Conservation (phyloP, 306 rosid species). For the Hippophae tibetana region DNA sequence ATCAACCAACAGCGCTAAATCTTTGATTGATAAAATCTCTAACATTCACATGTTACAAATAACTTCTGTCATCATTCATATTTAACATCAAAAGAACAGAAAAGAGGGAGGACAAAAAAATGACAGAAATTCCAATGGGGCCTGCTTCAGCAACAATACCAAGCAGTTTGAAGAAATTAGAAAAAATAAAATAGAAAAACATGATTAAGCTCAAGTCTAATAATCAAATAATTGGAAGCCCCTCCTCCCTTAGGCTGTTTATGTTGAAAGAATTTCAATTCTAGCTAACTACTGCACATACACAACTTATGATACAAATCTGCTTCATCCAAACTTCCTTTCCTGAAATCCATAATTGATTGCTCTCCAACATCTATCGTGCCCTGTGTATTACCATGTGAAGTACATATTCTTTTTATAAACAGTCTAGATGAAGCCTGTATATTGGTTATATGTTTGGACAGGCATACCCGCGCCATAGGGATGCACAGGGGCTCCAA, state of each 20-base stretch:
- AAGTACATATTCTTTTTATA: slow-evolving; percentile 12
- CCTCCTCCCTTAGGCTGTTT: slow-evolving; percentile 46
- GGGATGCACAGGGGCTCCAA: slow-evolving; percentile 56
- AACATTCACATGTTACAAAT: slow-evolving; percentile 50
- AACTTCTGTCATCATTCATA: slow-evolving; percentile 27
- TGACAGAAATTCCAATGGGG: not conserved
- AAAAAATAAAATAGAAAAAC: slow-evolving; percentile 11
- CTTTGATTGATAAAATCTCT: slow-evolving; percentile 6
- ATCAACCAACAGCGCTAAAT: not conserved
- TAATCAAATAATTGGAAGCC: slow-evolving; percentile 33
- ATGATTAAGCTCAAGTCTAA: too few species aligned
- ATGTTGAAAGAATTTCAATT: slow-evolving; percentile 77
- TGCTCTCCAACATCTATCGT: too few species aligned
- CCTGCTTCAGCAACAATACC: slow-evolving; percentile 32
- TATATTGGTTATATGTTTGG: slow-evolving; percentile 75
- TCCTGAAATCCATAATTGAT: slow-evolving; percentile 21
- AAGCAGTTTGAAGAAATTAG: slow-evolving; percentile 38
- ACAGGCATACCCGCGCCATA: slow-evolving; percentile 90
- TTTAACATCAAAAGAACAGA: slow-evolving; percentile 8
- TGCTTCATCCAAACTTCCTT: slow-evolving; percentile 30
- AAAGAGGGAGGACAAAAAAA: slow-evolving; percentile 5
- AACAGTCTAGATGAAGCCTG: slow-evolving; percentile 57
- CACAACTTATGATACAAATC: slow-evolving; percentile 54
- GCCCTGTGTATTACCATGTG: too few species aligned
- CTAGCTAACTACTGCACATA: slow-evolving; percentile 65